Evolutionary conservation across 148 eudicot species (phyloP), one percentile per base, ranked within the genome.

Genomic region (Oxyria digyna): DNA sequence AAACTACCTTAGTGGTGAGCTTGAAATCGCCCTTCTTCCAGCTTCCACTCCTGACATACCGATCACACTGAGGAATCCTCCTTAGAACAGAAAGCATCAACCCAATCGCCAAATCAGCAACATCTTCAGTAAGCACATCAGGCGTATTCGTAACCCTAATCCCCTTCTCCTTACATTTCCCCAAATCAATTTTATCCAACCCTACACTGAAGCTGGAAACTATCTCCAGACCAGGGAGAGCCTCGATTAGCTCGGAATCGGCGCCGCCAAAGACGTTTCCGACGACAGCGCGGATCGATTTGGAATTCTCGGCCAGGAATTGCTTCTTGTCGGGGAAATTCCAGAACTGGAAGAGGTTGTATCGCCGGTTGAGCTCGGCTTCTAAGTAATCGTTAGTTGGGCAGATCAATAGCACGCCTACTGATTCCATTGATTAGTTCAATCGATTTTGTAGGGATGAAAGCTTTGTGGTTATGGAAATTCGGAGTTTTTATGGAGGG

Each of bases 41-140:
- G 29, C 70, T 62, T 24, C 99, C 99, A 55, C 77, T 73, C 74
- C 91, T 74, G 37, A 91, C 97, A 80, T 83, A 88, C 46, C 74
- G 80, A 87, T 94, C 99, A 69, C 82, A 79, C 74, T 70, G 81
- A 37, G 87, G 85, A 57, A 94, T 76, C 79, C 83, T 52, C 69
- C 98, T 74, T 48, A 88, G 42, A 62, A 81, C 81, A 32, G 92
- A 72, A 74, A 93, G 52, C 73, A 85, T 84, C 77, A 93, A 72
- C 41, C 85, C 96, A 45, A 93, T 77, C 3, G 95, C 98, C 74
- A 87, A 59, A 66, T 93, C 96, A 15, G 97, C 97, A 45, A 88
- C 98, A 67, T 87, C 95, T 20, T 94, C 97, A 37, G 98, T 94
- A 72, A 94, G 69, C 32, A 94, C 95, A 73, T 90, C 97, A 0